Base-by-base conservation (phyloP, 495 filamentous ascomycete genomes). In the Neurospora terricola region DNA sequence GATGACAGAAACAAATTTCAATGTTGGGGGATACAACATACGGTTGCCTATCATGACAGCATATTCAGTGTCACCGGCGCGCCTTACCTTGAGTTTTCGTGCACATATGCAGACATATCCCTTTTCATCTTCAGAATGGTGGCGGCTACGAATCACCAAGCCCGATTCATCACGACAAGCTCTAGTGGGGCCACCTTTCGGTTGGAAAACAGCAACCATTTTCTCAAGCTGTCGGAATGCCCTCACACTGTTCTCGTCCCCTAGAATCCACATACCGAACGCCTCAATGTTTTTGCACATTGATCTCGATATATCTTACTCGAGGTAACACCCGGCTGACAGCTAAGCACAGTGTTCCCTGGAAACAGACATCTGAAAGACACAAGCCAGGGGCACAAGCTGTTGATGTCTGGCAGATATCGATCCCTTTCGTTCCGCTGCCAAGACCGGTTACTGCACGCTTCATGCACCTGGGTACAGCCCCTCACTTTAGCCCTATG, bases 401-500 rank as follows among this genome's bases (percentile, higher is more conserved):
- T 36, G 38, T 68, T 38, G 68, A 48, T 70, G 45, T 70, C 73
- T 40, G 34, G 43, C 40, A 48, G 70, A 39, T 62, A 69, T 74
- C 70, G 69, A 40, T 38, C 48, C 43, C 36, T 27, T 38, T 70
- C 69, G 3, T 62, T 62, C 23, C 54, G 54, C 54, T 66, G 54
- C 54, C 54, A 66, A 66, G 54, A 66, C 59, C 36, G 45, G 62
- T 23, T 43, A 37, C 43, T 16, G 70, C 39, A 21, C 62, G 70
- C 66, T 39, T 62, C 54, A 66, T 66, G 54, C 27, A 66, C 12
- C 10, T 21, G 45, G 68, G 59, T 72, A 71, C 36, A 71, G 69
- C 75, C 77, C 76, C 77, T 78, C 71, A 75, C 70, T 74, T 74
- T 73, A 78, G 75, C 75, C 77, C 77, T 78, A 78, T 71, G 77